Evolutionary conservation across 2,329 filamentous ascomycete genomes (phyloP).

Genomic region (Penicillium sp.): DNA sequence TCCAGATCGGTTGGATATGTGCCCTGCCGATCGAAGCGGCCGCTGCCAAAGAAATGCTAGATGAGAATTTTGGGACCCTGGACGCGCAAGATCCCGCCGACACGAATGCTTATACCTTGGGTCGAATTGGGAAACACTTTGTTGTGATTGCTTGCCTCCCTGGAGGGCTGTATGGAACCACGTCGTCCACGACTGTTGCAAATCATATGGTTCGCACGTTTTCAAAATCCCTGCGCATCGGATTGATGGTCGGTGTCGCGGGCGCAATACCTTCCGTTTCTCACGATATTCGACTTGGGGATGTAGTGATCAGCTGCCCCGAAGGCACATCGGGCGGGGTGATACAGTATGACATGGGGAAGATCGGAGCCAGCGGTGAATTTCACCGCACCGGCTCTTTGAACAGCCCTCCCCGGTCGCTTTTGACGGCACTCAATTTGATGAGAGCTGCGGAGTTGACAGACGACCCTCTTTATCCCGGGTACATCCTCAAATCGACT

Average conservation of each 20-base stretch:
- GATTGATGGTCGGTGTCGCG: conserved; percentile 36
- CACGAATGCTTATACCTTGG: conserved; percentile 22
- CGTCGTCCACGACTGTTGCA: conserved; percentile 16
- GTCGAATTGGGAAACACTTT: conserved; percentile 20
- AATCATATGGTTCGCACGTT: conserved; percentile 21
- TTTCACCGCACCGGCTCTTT: conserved; percentile 19
- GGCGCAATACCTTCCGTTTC: conserved; percentile 27
- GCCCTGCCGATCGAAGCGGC: conserved; percentile 20
- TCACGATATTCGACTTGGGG: conserved; percentile 29
- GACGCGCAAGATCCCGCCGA: conserved; percentile 17
- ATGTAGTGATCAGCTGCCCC: conserved; percentile 7
- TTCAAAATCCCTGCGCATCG: conserved; percentile 18
- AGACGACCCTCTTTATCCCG: not conserved
- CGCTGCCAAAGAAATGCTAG: conserved; percentile 19
- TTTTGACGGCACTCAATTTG: not conserved
- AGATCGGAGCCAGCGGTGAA: conserved; percentile 10
- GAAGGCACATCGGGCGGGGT: conserved; percentile 9
- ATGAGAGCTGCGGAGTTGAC: not conserved
- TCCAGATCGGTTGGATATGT: conserved; percentile 16
- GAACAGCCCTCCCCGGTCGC: conserved; percentile 16
- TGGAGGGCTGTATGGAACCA: conserved; percentile 14
- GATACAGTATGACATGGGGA: conserved; percentile 23
- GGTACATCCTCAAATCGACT: not conserved
- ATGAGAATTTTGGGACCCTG: conserved; percentile 19
- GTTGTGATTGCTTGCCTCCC: conserved; percentile 23